These are phyloP conservation scores for Globisporangium splendens DNA, from an alignment of 352 stramenopile species.

Conservation along the genomic window DNA sequence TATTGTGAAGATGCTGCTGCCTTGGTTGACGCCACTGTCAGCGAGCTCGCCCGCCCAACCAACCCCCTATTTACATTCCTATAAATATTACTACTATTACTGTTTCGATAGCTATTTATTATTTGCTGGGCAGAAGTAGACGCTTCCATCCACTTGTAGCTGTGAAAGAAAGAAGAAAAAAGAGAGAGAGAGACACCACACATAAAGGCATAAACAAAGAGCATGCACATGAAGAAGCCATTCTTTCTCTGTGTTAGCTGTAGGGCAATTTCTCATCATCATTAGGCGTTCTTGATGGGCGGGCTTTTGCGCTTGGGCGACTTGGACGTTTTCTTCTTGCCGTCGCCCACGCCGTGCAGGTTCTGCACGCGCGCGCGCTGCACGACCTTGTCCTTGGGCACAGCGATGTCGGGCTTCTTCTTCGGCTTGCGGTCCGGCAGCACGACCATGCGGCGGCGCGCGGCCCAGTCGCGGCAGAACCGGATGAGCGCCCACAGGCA, in stretches of 20 bases:
- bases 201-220: neutral
- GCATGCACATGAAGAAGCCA: neutral
- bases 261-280: neutral
- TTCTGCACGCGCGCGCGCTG: conserved; percentile 60
- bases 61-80: conserved; percentile 79
- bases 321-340: conserved; percentile 40
- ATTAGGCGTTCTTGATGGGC: conserved; percentile 39
- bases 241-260: no score
- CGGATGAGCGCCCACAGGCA: conserved; percentile 81
- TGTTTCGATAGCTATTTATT: conserved; percentile 34
- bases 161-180: conserved; percentile 7
- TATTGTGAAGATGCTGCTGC: conserved; percentile 5
- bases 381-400: conserved; percentile 47
- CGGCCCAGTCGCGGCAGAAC: conserved; percentile 58
- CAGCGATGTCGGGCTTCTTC: conserved; percentile 74
- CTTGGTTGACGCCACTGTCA: conserved; percentile 26
- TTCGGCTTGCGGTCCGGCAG: conserved; percentile 64
- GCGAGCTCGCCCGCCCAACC: conserved; percentile 33
- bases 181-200: neutral
- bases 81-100: conserved; percentile 75
- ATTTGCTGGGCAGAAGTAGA: conserved; percentile 18
- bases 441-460: conserved; percentile 50
- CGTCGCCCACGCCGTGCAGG: conserved; percentile 54
- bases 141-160: conserved; percentile 3
- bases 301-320: conserved; percentile 65